A percentile compares a stretch with the other conserved stretches of the same genome.
Conservation (phyloP, 2,329 filamentous ascomycete species). For the Penicillium paneum region DNA sequence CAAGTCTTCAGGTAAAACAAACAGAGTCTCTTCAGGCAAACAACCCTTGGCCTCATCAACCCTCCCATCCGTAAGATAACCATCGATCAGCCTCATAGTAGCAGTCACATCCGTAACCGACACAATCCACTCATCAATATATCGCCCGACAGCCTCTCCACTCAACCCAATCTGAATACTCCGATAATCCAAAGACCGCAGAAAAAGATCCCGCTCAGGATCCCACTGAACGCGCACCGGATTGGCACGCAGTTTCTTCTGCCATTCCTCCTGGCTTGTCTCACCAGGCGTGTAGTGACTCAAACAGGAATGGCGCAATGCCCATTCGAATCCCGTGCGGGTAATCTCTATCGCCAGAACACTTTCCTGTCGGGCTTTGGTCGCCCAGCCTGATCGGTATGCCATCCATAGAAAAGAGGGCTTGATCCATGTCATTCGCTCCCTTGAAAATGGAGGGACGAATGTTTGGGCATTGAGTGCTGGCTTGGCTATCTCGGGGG, state of each 20-base stretch:
- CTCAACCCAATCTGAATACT: conserved; percentile 64
- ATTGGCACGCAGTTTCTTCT: conserved; percentile 14
- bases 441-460: conserved; percentile 50
- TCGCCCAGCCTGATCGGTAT: conserved; percentile 60
- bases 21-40: conserved; percentile 14
- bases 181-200: conserved; percentile 49
- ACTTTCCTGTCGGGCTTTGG: conserved; percentile 53
- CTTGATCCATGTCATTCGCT: conserved; percentile 65
- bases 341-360: conserved; percentile 58
- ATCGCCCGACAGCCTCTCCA: conserved; percentile 44
- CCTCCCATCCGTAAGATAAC: conserved; percentile 42
- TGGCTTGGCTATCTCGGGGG: conserved; percentile 50
- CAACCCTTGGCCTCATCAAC: conserved; percentile 27
- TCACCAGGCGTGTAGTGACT: conserved; percentile 18
- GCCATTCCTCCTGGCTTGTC: conserved; percentile 18
- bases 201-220: conserved; percentile 52
- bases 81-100: conserved; percentile 50
- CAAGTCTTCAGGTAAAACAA: conserved; percentile 14
- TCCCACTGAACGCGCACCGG: conserved; percentile 63
- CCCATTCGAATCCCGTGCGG: conserved; percentile 48
- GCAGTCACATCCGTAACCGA: conserved; percentile 59
- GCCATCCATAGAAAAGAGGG: conserved; percentile 64
- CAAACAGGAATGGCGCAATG: conserved; percentile 43
- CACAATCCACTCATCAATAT: conserved; percentile 53
- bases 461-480: conserved; percentile 54